Percentiles rank a stretch among this genome's conserved stretches.
Evolutionary conservation across 345 rosid genomes (phyloP).

Genomic region (Erucastrum elatum): DNA sequence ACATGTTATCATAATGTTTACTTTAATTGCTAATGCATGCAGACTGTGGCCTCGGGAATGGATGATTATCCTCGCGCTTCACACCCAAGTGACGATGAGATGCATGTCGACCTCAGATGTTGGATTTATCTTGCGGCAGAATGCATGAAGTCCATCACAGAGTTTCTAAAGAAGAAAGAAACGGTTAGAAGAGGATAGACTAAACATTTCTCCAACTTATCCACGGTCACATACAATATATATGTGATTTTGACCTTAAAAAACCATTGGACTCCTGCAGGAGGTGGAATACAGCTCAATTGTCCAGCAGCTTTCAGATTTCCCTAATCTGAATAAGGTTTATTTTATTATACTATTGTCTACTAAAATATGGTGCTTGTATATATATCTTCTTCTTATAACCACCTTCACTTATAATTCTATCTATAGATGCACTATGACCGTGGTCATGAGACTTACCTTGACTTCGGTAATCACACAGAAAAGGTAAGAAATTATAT

Average conservation of each 20-base stretch:
- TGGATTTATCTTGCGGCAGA: conserved; percentile 95
- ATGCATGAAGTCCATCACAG: conserved; percentile 67
- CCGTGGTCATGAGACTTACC: conserved; percentile 71
- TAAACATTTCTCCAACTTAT: background rate
- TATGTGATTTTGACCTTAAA: background rate
- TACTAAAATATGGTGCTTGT: no score
- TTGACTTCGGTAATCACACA: conserved; percentile 95
- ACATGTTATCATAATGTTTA: background rate
- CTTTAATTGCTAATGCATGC: background rate
- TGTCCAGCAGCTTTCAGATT: conserved; percentile 68
- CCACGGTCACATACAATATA: background rate
- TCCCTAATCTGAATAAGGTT: conserved; percentile 75
- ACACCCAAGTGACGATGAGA: conserved; percentile 84
- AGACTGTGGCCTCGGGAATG: conserved; percentile 60
- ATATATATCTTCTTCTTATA: background rate
- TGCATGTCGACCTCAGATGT: conserved; percentile 88
- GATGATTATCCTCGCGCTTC: conserved; percentile 98
- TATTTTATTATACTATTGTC: no score
- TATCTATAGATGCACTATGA: conserved; percentile 68
- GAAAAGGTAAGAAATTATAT: conserved; percentile 55
- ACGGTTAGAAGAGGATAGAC: background rate
- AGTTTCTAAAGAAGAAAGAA: conserved; percentile 33
- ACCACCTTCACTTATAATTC: background rate
- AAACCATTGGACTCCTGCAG: conserved; percentile 28
- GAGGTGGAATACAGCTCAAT: conserved; percentile 64